Percentiles rank a stretch among this genome's conserved stretches.
Conservation (phyloP, 225 moss, liverwort and hornwort species). For the Sphagnum contortum region DNA sequence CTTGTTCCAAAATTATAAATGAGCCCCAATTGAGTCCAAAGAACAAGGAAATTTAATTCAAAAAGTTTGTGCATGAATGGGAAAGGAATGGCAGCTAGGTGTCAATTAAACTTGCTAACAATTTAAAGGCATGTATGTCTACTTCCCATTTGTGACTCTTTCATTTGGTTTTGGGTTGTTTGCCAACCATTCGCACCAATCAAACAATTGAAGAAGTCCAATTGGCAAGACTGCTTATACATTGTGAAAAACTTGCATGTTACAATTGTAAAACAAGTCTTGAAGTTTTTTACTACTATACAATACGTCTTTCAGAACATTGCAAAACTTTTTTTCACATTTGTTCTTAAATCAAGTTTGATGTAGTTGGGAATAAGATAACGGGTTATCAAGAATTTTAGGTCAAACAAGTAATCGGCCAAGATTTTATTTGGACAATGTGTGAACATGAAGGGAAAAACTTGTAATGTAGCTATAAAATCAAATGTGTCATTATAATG, state of each 20-base stretch:
- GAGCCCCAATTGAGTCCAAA: no score
- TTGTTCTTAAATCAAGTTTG: neutral
- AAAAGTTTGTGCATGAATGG: neutral
- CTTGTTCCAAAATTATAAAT: no score
- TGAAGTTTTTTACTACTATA: neutral
- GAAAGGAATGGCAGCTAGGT: neutral
- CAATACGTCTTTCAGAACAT: neutral
- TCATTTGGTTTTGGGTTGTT: conserved; percentile 38
- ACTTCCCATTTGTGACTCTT: conserved; percentile 26
- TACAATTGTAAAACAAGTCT: neutral
- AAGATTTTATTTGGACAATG: no score
- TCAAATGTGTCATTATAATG: no score
- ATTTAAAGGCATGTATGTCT: conserved; percentile 39
- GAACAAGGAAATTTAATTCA: neutral
- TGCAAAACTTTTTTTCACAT: neutral
- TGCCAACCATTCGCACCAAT: conserved; percentile 6
- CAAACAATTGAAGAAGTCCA: no score
- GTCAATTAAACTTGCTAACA: conserved; percentile 36
- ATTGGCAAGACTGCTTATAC: neutral
- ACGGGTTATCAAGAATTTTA: no score
- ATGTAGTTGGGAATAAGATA: no score
- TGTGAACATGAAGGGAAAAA: no score
- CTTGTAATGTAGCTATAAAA: no score
- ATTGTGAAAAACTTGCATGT: neutral
- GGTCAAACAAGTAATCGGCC: no score